phyloP scores from a whole-genome alignment of 2,329 filamentous ascomycete species.

The Scytalidium lignicola region DNA sequence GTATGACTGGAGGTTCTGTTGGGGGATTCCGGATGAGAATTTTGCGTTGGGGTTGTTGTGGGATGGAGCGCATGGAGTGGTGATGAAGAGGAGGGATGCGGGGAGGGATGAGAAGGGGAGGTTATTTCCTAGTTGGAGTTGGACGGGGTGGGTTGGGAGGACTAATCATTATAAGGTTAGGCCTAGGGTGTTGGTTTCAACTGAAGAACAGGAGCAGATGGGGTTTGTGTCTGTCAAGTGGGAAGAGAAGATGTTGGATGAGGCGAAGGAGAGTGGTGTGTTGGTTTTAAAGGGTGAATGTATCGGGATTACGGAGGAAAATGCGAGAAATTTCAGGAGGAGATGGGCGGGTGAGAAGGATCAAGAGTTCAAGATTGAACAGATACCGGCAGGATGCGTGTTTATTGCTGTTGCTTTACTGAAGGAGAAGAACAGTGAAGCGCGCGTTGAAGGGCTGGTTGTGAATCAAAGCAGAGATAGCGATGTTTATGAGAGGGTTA shows the following conservation, averaged over 20 bases:
- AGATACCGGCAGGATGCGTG: not conserved
- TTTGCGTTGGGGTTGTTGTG: not conserved
- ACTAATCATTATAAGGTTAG: not conserved
- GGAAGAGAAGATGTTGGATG: not conserved
- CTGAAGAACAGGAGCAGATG: not conserved
- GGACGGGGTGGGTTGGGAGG: not conserved
- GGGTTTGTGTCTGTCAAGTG: not conserved
- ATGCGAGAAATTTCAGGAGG: not conserved
- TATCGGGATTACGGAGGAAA: not conserved
- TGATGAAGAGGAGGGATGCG: not conserved
- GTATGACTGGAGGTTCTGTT: conserved; percentile 9
- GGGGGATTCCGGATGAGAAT: not conserved
- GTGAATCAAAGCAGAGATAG: not conserved
- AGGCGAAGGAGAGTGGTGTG: not conserved
- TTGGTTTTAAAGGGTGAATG: not conserved
- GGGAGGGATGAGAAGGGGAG: not conserved
- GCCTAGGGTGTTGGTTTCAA: not conserved
- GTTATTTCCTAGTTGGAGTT: not conserved
- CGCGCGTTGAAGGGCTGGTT: not conserved
- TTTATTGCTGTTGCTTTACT: not conserved
- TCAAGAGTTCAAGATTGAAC: not conserved
- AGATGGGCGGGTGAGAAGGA: not conserved
- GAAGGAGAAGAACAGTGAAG: not conserved
- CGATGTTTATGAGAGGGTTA: not conserved
- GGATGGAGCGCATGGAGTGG: not conserved